Evolutionary conservation across 106 monocot species (phyloP).

Genomic region (Dendrobium huoshanense): DNA sequence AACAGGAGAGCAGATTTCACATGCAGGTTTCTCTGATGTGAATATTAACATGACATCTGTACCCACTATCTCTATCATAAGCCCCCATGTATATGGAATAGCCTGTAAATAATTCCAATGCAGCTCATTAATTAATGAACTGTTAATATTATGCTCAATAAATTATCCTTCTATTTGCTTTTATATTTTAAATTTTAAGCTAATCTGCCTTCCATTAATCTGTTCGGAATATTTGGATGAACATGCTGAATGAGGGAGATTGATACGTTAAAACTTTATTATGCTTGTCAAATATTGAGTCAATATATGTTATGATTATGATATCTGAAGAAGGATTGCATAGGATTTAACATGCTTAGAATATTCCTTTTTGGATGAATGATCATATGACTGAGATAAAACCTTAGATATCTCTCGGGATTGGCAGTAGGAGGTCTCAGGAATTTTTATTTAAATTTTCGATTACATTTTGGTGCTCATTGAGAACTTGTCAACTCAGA

Average conservation of each 20-base stretch:
- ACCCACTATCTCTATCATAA: conserved; percentile 27
- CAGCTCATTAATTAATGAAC: background rate
- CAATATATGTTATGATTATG: no score
- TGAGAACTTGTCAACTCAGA: no score
- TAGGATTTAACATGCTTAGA: no score
- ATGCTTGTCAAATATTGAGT: background rate
- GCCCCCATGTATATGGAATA: conserved; percentile 84
- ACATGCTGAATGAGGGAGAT: background rate
- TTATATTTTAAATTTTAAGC: background rate
- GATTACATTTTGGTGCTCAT: no score
- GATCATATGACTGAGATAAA: no score
- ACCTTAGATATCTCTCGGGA: no score
- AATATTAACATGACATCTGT: conserved; percentile 28
- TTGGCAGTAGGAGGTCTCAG: no score
- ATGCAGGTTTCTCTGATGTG: conserved; percentile 58
- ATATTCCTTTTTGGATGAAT: no score
- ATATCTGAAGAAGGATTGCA: no score
- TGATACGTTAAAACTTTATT: background rate
- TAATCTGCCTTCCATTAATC: background rate
- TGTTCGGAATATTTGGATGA: background rate
- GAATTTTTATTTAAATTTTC: no score
- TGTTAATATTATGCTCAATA: background rate
- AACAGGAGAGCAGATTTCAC: conserved; percentile 59
- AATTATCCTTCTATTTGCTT: background rate
- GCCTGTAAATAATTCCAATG: conserved; percentile 56